Evolutionary conservation across 345 rosid species (phyloP), one percentile per base, ranked within the genome.

Genomic region (Brassica carinata): DNA sequence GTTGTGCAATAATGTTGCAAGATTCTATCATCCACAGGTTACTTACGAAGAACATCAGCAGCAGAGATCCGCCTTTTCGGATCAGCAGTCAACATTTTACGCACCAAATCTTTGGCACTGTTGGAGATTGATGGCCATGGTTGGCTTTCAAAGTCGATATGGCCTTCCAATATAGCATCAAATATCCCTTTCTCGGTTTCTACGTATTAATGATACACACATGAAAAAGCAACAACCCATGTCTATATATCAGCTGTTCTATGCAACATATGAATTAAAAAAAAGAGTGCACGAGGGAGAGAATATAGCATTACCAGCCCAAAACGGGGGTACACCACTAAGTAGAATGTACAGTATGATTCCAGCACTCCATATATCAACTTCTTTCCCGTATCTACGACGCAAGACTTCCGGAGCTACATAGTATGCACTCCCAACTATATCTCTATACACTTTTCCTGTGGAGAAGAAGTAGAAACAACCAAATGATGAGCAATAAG

Each of bases 281-380:
- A 48, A 4, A 2, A 48, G 45, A 38, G 57, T 13, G 57, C 7
- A 48, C 57, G 26, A 48, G 15, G 14, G 57, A 48, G 57, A 48
- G 17, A 48, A 4, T 13, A 48, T 48, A 13, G 17, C 57, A 5
- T 48, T 48, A 91, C 97, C 97, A 51, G 91, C 98, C 97, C 96
- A 94, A 82, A 94, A 94, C 7, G 98, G 98, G 64, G 98, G 97
- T 13, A 92, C 97, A 3, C 97, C 97, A 67, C 94, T 89, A 68
- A 94, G 96, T 58, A 94, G 87, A 77, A 94, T 94, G 75, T 92
- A 94, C 27, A 91, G 62, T 26, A 94, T 90, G 53, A 91, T 83
- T 80, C 97, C 98, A 30, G 93, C 98, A 85, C 97, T 92, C 98
- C 98, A 94, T 36, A 91, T 83, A 71, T 94, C 97, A n/a, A 84